phyloP scores from a whole-genome alignment of 495 filamentous ascomycete species.

The Chaetomium tenue region DNA sequence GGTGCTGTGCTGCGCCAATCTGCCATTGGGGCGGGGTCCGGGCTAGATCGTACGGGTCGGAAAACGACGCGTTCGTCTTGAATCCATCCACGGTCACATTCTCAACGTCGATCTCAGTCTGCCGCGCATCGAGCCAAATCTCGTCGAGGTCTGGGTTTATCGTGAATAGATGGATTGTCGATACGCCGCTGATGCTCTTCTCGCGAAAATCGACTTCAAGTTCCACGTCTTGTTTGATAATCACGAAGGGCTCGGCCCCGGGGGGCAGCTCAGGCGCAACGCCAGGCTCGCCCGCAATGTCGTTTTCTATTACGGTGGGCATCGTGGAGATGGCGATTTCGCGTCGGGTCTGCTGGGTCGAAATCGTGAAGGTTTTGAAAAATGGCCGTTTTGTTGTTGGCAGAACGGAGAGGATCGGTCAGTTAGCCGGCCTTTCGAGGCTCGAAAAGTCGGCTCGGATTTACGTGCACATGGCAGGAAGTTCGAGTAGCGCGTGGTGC shows the following conservation, averaged over 20 bases:
- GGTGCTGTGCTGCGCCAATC: conserved; percentile 71
- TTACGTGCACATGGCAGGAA: conserved; percentile 25
- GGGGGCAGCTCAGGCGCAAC: conserved; percentile 11
- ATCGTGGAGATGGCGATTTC: conserved; percentile 4
- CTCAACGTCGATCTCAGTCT: conserved; percentile 66
- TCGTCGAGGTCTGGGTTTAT: conserved; percentile 61
- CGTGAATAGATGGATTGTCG: conserved; percentile 75
- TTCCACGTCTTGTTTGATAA: conserved; percentile 80
- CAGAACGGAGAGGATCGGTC: conserved; percentile 1
- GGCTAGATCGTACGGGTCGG: conserved; percentile 69
- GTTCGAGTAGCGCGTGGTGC: neutral
- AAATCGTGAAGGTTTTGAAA: neutral
- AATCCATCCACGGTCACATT: conserved; percentile 71
- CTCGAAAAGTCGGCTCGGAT: conserved; percentile 12
- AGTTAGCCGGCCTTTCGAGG: conserved; percentile 19
- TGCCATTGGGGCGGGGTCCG: conserved; percentile 57
- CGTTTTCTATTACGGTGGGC: conserved; percentile 18
- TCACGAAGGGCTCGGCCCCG: conserved; percentile 40
- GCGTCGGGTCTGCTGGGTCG: neutral
- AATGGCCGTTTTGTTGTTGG: neutral
- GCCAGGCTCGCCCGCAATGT: conserved; percentile 15
- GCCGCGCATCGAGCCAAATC: conserved; percentile 81
- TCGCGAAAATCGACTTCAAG: conserved; percentile 81
- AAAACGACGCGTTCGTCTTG: conserved; percentile 58
- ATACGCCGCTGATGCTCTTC: conserved; percentile 72